Base-by-base conservation (phyloP, 1,139 yeast species). In the Zygosaccharomyces sapae region DNA sequence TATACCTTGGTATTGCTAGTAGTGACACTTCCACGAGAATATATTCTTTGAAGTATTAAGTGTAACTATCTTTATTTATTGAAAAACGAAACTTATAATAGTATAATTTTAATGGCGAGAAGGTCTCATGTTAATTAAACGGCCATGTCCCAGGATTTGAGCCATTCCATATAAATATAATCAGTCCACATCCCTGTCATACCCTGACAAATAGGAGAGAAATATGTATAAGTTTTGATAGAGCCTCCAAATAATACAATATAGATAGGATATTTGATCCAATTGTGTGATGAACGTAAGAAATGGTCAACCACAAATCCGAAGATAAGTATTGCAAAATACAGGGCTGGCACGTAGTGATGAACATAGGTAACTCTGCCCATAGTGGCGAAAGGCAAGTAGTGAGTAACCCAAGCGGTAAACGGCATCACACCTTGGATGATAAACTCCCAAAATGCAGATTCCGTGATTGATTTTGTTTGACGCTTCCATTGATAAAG, bases 291-390 rank as follows among this genome's bases (percentile, higher is more conserved):
- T 3, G 48, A 44, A 3, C 55, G 55, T 8, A 62, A 29, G 4
- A 57, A 45, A 40, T 70, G 67, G 50, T 85, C 89, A 33, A 82
- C 63, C 47, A 77, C 74, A 58, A 76, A 83, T 6, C 80, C 83
- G 51, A 80, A 71, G 5, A 81, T 77, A 53, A 83, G 70, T 61
- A 83, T 77, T 45, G 90, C 92, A 69, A 85, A 85, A 66, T 81
- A 85, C 56, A 84, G 72, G 0, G 92, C 90, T 4, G 95, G 95
- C 49, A 83, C 79, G 62, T 85, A 85, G 66, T 85, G 95, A 65
- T 85, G 95, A 31, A 83, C 83, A 62, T 85, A 85, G 0, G 92
- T 85, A 45, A 85, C 92, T 71, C 95, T 77, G 3, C 87, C 86
- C 95, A 85, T 85, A 37, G 83, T 61, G 3, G 80, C 79, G 58